Evolutionary conservation across 495 filamentous ascomycete species (phyloP).

Genomic region (Neurospora terricola): DNA sequence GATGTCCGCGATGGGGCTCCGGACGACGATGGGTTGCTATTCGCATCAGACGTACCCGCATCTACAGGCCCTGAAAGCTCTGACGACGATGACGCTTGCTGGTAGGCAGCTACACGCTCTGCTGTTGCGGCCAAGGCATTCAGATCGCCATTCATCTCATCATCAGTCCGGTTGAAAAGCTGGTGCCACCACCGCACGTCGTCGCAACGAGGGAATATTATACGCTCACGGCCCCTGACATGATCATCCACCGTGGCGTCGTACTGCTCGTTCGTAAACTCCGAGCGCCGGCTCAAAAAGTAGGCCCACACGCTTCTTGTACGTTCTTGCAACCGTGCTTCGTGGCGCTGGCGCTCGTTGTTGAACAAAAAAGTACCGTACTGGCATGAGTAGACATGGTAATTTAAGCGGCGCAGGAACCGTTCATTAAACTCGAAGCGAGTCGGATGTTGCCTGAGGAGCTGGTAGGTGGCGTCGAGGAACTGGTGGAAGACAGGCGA

Average conservation of each 20-base stretch:
- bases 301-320: conserved; percentile 95
- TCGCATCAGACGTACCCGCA: conserved; percentile 1
- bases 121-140: conserved; percentile 30
- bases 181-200: conserved; percentile 86
- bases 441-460: conserved; percentile 76
- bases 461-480: conserved; percentile 87
- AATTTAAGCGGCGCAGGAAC: conserved; percentile 80
- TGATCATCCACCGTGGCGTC: conserved; percentile 67
- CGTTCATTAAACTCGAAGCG: conserved; percentile 97
- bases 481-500: conserved; percentile 99
- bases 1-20: conserved; percentile 8
- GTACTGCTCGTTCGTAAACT: conserved; percentile 77
- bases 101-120: conserved; percentile 21
- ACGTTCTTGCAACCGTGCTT: conserved; percentile 57
- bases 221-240: conserved; percentile 64
- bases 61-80: conserved; percentile 8
- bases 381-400: conserved; percentile 92
- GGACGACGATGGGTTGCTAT: conserved; percentile 13
- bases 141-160: conserved; percentile 79
- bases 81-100: conserved; percentile 7
- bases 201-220: conserved; percentile 65
- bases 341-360: conserved; percentile 78
- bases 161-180: conserved; percentile 70
- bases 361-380: conserved; percentile 97
- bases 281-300: conserved; percentile 65